These are phyloP conservation scores for Ascochyta rabiei DNA, from an alignment of 2,329 filamentous ascomycete species.

Conservation along the genomic window DNA sequence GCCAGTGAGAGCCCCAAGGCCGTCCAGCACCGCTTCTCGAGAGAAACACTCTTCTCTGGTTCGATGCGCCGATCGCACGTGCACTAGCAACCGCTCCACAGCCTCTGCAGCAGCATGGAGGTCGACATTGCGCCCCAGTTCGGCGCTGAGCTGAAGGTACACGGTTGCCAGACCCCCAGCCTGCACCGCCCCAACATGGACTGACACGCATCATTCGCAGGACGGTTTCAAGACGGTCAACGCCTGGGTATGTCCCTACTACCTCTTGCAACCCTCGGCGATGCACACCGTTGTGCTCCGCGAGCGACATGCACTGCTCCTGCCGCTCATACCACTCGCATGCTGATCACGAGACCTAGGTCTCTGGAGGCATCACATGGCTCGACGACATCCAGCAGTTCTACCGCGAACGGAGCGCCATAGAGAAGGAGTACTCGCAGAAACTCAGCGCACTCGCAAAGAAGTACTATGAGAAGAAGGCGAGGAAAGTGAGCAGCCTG, in stretches of 20 bases:
- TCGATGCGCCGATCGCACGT: slow-evolving; percentile 29
- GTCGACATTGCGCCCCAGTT: slow-evolving; percentile 84
- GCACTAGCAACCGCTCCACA: slow-evolving; percentile 23
- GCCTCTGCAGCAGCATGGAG: slow-evolving; percentile 65
- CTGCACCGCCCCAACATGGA: slow-evolving; percentile 25
- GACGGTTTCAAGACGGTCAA: slow-evolving; percentile 97
- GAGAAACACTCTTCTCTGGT: slow-evolving; percentile 4
- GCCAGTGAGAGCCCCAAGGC: slow-evolving; percentile 32
- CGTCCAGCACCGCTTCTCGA: slow-evolving; percentile 25
- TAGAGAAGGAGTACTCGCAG: slow-evolving; percentile 95
- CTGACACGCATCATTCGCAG: slow-evolving; percentile 56
- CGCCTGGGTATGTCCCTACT: slow-evolving; percentile 68
- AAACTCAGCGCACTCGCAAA: slow-evolving; percentile 88
- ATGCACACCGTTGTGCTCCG: slow-evolving; percentile 12
- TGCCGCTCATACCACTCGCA: background rate
- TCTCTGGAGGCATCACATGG: slow-evolving; percentile 87
- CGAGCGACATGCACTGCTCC: slow-evolving; percentile 1
- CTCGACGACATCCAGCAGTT: slow-evolving; percentile 96
- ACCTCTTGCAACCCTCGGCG: background rate
- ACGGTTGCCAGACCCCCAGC: slow-evolving; percentile 27
- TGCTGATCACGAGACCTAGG: slow-evolving; percentile 53
- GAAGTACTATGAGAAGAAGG: slow-evolving; percentile 97
- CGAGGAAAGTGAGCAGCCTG: slow-evolving; percentile 81
- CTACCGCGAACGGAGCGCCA: slow-evolving; percentile 90
- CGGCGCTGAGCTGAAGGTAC: slow-evolving; percentile 90